Conservation (phyloP, 2,329 filamentous ascomycete genomes). For the Neurospora sp. region DNA sequence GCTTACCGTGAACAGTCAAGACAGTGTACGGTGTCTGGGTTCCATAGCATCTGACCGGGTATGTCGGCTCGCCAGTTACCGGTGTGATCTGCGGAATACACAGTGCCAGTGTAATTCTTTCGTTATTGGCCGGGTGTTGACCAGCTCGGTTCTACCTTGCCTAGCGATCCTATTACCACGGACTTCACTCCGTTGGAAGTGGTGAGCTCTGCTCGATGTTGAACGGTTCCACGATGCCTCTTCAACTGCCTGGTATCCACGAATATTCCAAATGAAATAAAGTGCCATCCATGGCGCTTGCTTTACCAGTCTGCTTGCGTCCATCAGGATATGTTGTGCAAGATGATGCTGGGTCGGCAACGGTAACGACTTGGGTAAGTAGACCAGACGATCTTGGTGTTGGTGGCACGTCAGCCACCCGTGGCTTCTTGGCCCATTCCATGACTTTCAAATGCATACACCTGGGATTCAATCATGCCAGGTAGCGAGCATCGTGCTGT, state of each 20-base stretch:
- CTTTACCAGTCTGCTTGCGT: neutral
- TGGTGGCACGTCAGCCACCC: neutral
- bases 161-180: neutral
- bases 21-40: neutral
- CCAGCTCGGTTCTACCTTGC: neutral
- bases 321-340: neutral
- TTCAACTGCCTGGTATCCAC: neutral
- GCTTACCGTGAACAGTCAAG: neutral
- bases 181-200: neutral
- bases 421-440: neutral
- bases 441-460: neutral
- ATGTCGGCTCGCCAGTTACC: neutral
- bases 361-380: neutral
- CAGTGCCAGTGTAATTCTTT: neutral
- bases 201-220: neutral
- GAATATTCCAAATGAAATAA: neutral
- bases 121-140: neutral
- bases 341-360: neutral
- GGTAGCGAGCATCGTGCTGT: neutral
- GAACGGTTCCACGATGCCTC: neutral
- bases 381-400: neutral
- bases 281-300: neutral
- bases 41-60: neutral
- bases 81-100: neutral
- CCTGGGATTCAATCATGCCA: neutral